phyloP scores from a whole-genome alignment of 176 grass and related monocot species.

The Triticum timopheevii region DNA sequence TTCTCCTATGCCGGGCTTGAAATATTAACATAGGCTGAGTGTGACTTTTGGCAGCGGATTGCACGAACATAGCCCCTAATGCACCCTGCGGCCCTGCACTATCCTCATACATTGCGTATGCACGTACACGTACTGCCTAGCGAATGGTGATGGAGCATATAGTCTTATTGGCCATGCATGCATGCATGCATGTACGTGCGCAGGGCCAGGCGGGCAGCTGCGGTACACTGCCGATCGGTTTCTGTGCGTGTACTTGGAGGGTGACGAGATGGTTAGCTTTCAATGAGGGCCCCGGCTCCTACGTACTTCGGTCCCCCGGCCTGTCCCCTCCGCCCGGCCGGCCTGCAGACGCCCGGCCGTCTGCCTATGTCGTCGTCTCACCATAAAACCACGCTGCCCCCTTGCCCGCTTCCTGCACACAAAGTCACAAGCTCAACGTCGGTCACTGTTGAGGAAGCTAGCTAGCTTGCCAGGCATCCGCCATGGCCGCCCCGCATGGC shows the following conservation, averaged over 20 bases:
- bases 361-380: not conserved
- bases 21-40: not conserved
- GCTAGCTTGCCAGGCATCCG: not conserved
- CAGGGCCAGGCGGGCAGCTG: not conserved
- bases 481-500: slow-evolving; percentile 49
- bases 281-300: slow-evolving; percentile 16
- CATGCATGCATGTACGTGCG: not conserved
- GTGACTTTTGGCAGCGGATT: not conserved
- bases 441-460: not conserved
- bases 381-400: slow-evolving; percentile 39
- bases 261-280: slow-evolving; percentile 17
- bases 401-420: not conserved
- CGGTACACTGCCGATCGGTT: slow-evolving; percentile 13
- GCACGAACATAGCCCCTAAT: not conserved
- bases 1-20: not conserved
- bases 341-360: not conserved
- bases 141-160: not conserved
- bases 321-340: not conserved
- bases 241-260: not conserved
- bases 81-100: no score
- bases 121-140: not conserved
- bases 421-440: not conserved
- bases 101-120: not conserved
- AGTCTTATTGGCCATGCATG: not conserved
- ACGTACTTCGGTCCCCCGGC: slow-evolving; percentile 9